These are phyloP conservation scores for Russula olivacea DNA, from an alignment of 768 basidiomycete species.

Conservation along the genomic window DNA sequence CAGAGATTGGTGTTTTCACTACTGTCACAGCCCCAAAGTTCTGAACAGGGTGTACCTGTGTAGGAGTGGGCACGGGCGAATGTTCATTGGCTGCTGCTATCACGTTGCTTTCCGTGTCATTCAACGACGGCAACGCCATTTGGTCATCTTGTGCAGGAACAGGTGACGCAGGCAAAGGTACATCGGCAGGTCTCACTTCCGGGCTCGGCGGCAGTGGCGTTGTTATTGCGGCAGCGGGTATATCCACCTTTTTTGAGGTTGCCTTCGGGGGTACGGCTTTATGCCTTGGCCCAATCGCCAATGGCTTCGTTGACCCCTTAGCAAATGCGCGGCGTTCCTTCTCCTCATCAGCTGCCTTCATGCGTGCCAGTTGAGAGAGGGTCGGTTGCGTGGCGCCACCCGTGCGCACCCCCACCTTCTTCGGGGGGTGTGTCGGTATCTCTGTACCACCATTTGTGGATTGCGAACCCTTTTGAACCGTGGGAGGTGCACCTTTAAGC, in stretches of 20 bases:
- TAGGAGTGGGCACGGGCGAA: background rate
- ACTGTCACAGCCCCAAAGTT: background rate
- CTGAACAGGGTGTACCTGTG: background rate
- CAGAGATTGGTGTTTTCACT: conserved; percentile 55
- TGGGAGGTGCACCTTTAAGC: background rate
- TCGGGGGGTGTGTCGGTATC: background rate
- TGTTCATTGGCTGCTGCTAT: background rate
- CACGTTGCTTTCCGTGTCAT: background rate
- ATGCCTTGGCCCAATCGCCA: background rate
- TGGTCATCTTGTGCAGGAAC: background rate
- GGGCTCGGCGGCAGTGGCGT: conserved; percentile 15
- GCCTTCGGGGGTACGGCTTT: background rate
- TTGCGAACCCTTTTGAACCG: conserved; percentile 1
- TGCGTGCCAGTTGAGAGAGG: conserved; percentile 25
- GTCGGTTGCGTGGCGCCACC: conserved; percentile 25
- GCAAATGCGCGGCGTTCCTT: conserved; percentile 11
- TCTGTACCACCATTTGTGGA: background rate
- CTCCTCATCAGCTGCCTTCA: conserved; percentile 21
- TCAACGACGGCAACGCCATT: background rate
- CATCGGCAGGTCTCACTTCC: conserved; percentile 11
- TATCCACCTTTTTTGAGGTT: conserved; percentile 2
- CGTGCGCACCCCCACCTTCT: conserved; percentile 15
- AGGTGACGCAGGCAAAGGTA: conserved; percentile 21
- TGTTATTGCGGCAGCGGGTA: background rate
- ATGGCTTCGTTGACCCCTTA: conserved; percentile 13